These are phyloP conservation scores for Penicillium mononematosum DNA, from an alignment of 495 filamentous ascomycete species.

Conservation along the genomic window DNA sequence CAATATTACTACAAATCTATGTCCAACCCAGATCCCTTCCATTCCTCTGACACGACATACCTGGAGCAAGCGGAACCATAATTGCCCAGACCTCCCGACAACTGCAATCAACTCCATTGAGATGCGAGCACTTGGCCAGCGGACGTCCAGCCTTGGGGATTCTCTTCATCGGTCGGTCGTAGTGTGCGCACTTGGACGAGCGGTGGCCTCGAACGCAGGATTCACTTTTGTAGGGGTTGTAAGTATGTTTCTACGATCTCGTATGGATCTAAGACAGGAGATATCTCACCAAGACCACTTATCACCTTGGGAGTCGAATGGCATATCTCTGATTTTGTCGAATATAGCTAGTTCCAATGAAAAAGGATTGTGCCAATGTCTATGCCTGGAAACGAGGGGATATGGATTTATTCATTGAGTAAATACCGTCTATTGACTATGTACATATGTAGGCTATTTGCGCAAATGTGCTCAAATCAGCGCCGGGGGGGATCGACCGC, in stretches of 20 bases:
- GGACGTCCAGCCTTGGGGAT: slow-evolving; percentile 3
- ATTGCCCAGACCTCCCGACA: slow-evolving; percentile 8
- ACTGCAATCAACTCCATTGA: not conserved
- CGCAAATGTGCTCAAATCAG: slow-evolving; percentile 6
- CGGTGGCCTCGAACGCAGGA: slow-evolving; percentile 8
- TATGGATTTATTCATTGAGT: not conserved
- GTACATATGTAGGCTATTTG: not conserved
- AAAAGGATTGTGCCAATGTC: not conserved
- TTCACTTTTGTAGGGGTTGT: not conserved
- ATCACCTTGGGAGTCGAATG: slow-evolving; percentile 6
- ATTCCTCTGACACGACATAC: not conserved
- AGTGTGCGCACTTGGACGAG: slow-evolving; percentile 6
- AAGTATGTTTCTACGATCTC: not conserved
- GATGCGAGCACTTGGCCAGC: not conserved
- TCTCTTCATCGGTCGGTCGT: slow-evolving; percentile 9
- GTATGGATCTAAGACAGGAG: not conserved
- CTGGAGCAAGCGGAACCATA: slow-evolving; percentile 6
- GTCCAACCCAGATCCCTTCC: not conserved
- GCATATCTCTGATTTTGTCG: not conserved
- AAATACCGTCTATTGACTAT: not conserved
- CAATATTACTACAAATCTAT: not conserved
- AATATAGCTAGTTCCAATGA: not conserved
- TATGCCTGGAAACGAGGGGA: not conserved
- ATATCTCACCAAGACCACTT: slow-evolving; percentile 5
- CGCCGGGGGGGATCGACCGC: not conserved